Percentiles rank a stretch among this genome's conserved stretches.
phyloP scores from a whole-genome alignment of 2,329 filamentous ascomycete genomes.

The Boeremia exigua region DNA sequence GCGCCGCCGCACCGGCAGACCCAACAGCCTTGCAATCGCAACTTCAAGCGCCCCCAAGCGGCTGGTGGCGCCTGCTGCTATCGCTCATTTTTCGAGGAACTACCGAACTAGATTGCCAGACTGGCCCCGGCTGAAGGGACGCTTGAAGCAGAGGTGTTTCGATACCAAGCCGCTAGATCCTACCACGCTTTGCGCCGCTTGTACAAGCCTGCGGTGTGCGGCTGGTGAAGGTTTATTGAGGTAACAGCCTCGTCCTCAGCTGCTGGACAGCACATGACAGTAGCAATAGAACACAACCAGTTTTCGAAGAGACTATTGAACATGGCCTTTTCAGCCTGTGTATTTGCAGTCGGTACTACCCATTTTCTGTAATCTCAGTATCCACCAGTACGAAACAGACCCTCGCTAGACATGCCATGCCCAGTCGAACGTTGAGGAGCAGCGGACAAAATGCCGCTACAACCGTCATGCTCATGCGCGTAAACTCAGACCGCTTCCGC shows the following conservation, averaged over 20 bases:
- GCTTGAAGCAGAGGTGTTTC: slow-evolving; percentile 9
- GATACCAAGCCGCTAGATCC: slow-evolving; percentile 17
- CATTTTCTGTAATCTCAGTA: neutral
- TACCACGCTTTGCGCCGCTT: slow-evolving; percentile 9
- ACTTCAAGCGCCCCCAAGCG: slow-evolving; percentile 3
- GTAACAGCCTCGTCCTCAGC: slow-evolving; percentile 9
- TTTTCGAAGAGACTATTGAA: neutral
- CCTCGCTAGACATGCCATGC: slow-evolving; percentile 11
- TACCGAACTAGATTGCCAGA: slow-evolving; percentile 2
- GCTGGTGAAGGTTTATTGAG: slow-evolving; percentile 7
- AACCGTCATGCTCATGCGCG: slow-evolving; percentile 29
- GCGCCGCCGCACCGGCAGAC: slow-evolving; percentile 6
- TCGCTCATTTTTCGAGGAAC: neutral
- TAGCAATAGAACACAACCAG: neutral
- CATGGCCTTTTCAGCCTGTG: slow-evolving; percentile 2
- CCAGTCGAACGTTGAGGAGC: slow-evolving; percentile 10
- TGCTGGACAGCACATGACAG: neutral
- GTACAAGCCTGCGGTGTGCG: neutral
- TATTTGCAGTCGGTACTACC: neutral
- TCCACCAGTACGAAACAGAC: slow-evolving; percentile 11
- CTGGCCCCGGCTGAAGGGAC: slow-evolving; percentile 2
- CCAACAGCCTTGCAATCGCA: slow-evolving; percentile 12
- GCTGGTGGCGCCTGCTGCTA: slow-evolving; percentile 4
- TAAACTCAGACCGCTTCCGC: slow-evolving; percentile 9
- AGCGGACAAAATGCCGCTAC: slow-evolving; percentile 21